Conservation (phyloP, 2,329 filamentous ascomycete genomes). For the Clonostachys sp. region DNA sequence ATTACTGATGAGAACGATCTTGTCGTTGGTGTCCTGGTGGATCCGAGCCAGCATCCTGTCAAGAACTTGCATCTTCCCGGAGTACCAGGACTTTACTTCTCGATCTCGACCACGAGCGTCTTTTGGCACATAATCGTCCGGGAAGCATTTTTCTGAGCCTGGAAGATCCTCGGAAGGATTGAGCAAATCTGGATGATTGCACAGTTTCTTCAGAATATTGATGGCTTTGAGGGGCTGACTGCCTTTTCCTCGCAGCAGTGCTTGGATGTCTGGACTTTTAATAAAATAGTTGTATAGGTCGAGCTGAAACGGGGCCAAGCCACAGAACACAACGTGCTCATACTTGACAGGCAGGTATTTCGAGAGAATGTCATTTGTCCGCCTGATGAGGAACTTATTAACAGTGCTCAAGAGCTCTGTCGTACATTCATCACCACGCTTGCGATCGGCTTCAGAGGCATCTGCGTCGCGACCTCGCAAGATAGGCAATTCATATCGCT, state of each 20-base stretch:
- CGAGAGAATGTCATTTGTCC: conserved; percentile 95
- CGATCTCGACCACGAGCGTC: conserved; percentile 84
- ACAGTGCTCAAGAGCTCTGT: conserved; percentile 77
- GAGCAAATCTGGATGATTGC: conserved; percentile 93
- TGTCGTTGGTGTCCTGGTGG: conserved; percentile 93
- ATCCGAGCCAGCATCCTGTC: conserved; percentile 97
- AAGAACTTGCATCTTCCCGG: conserved; percentile 97
- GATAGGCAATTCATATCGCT: conserved; percentile 90
- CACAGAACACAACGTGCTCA: conserved; percentile 98
- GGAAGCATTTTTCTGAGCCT: conserved; percentile 76
- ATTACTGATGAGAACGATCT: conserved; percentile 98
- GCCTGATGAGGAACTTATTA: conserved; percentile 97
- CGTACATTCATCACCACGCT: conserved; percentile 79
- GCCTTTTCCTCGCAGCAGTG: conserved; percentile 84
- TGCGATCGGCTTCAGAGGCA: conserved; percentile 75
- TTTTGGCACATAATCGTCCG: conserved; percentile 83
- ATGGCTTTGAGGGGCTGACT: conserved; percentile 97
- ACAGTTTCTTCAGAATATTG: conserved; percentile 94
- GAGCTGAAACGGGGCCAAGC: conserved; percentile 85
- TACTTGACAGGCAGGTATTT: conserved; percentile 99
- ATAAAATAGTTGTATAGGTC: conserved; percentile 97
- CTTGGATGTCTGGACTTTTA: conserved; percentile 90
- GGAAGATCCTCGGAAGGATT: conserved; percentile 80
- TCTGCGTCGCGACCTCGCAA: conserved; percentile 86
- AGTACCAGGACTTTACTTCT: conserved; percentile 93